phyloP scores from a whole-genome alignment of 306 rosid species.

The Corylus heterophylla region DNA sequence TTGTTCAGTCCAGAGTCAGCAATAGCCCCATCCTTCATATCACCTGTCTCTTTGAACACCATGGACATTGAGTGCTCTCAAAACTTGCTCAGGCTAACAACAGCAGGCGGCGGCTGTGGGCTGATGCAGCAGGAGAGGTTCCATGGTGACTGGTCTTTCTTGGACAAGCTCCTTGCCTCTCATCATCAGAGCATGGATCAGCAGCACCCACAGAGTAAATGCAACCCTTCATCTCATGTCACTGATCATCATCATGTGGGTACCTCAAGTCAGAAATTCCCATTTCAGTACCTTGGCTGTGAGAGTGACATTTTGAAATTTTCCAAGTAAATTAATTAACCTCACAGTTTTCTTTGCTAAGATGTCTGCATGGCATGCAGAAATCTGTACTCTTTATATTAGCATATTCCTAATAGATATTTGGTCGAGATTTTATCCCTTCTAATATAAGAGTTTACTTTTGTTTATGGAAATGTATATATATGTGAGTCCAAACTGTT shows the following conservation, averaged over 20 bases:
- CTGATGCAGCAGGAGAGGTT: slow-evolving; percentile 50
- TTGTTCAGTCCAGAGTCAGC: slow-evolving; percentile 78
- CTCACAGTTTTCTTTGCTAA: not conserved
- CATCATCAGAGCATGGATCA: slow-evolving; percentile 32
- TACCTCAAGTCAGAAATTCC: slow-evolving; percentile 65
- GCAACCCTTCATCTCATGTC: slow-evolving; percentile 24
- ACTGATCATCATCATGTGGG: slow-evolving; percentile 26
- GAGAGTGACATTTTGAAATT: slow-evolving; percentile 62
- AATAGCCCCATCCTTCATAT: slow-evolving; percentile 21
- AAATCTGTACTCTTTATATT: not conserved
- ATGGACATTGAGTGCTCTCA: slow-evolving; percentile 68
- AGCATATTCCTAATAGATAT: not conserved
- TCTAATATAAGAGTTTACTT: not conserved
- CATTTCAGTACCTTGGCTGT: slow-evolving; percentile 76
- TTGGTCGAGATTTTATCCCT: not conserved
- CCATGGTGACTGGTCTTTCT: slow-evolving; percentile 80
- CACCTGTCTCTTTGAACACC: slow-evolving; percentile 46
- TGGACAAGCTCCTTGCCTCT: slow-evolving; percentile 80
- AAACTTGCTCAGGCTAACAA: slow-evolving; percentile 61
- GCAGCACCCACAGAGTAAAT: slow-evolving; percentile 32
- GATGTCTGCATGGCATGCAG: not conserved
- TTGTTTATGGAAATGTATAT: slow-evolving; percentile 27
- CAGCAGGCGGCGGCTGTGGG: slow-evolving; percentile 32
- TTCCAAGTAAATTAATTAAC: slow-evolving; percentile 39
- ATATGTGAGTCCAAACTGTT: slow-evolving; percentile 11